Evolutionary conservation across 176 grass and related monocot species (phyloP).

Genomic region (Chrysopogon serrulatus): DNA sequence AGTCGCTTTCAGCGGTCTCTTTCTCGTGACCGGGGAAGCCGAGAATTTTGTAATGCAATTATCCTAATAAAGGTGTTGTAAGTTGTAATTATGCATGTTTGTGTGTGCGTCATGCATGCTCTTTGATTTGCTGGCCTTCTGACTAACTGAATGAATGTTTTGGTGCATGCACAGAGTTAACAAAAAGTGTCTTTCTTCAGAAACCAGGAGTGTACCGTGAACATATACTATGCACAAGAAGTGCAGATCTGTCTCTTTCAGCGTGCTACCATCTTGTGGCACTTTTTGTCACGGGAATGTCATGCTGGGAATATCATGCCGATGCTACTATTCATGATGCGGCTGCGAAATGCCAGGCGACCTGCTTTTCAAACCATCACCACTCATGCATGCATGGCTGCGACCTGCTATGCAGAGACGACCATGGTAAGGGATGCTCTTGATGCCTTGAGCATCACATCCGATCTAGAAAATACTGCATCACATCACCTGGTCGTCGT

Average conservation of each 20-base stretch:
- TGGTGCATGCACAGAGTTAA: background rate
- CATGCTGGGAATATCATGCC: background rate
- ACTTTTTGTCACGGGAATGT: background rate
- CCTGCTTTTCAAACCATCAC: no score
- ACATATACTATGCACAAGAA: background rate
- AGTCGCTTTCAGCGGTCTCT: conserved; percentile 33
- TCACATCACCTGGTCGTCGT: no score
- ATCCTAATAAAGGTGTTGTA: conserved; percentile 26
- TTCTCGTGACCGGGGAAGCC: conserved; percentile 21
- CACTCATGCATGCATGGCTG: no score
- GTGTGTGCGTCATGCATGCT: no score
- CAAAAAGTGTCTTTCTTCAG: background rate
- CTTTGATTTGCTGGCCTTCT: background rate
- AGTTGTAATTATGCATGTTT: background rate
- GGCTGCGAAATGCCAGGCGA: background rate
- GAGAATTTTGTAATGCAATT: conserved; percentile 44
- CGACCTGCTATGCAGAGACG: no score
- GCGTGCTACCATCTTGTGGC: background rate
- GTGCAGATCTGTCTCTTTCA: background rate
- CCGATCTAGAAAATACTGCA: no score
- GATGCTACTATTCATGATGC: background rate
- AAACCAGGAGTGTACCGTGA: background rate
- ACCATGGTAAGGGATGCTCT: no score
- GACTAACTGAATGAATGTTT: background rate
- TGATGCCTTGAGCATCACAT: no score